Evolutionary conservation across 305 asterid species (phyloP), one percentile per base, ranked within the genome.

Genomic region (Rubia balearica): DNA sequence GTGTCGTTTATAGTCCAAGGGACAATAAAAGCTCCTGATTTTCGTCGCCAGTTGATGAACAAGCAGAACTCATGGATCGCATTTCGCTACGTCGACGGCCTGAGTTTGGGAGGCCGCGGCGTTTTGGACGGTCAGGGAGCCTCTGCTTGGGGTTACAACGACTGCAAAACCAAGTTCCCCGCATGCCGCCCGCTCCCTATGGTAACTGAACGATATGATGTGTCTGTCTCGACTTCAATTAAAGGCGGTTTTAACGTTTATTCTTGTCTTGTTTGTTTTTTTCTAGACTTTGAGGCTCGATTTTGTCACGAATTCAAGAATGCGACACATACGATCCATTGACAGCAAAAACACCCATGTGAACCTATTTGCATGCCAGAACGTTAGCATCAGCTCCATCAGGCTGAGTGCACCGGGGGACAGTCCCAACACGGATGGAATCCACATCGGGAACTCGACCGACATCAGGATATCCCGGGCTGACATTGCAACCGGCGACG

Each of bases 381-480:
- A 79, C 80, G 4, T 89, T 57, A 74, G 41, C 56, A 77, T 89
- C 68, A 85, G 72, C 65, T 45, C 77, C 16, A 53, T 89, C 2
- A 51, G 80, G 1, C 2, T 89, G 16, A 65, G 22, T 2, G 93
- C 96, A 13, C 96, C 91, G 7, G 77, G 36, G 1, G 1, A 75
- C 49, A 85, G 91, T 84, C 92, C 92, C 42, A 89, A 89, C 84
- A 87, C 96, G 0, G 91, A 89, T 19, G 96, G 93, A 63, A 72
- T 89, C 62, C 87, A 77, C 51, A 87, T 89, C 14, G 90, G 91
- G 21, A 30, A 16, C 69, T 87, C 92, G 0, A 60, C 7, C 59
- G 68, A 60, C 12, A 76, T 88, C 75, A 55, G 48, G 72, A 83
- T 86, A 8, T 70, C 73, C 0, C 19, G 22, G 12, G 74, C 86